These are phyloP conservation scores for Mortierella sp. DNA, from an alignment of 371 early-diverging fungal species.

Conservation along the genomic window DNA sequence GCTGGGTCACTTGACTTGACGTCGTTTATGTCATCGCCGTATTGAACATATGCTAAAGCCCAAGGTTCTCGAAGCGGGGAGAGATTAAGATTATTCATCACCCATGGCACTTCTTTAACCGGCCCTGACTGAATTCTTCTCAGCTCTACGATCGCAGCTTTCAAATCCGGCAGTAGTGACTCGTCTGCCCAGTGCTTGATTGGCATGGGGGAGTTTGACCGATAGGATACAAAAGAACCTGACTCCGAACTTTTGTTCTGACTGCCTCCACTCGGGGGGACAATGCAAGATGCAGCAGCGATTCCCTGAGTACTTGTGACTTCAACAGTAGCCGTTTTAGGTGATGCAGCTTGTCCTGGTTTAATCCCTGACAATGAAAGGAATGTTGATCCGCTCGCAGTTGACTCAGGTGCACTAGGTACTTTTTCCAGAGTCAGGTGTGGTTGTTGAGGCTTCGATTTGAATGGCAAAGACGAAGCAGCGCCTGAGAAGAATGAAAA, in stretches of 20 bases:
- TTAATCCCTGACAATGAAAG: slow-evolving; percentile 43
- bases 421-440: slow-evolving; percentile 25
- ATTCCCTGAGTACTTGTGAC: slow-evolving; percentile 34
- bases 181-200: slow-evolving; percentile 40
- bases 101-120: slow-evolving; percentile 44
- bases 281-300: slow-evolving; percentile 14
- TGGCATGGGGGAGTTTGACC: background rate
- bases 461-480: slow-evolving; percentile 38
- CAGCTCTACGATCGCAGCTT: slow-evolving; percentile 35
- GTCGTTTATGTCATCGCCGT: slow-evolving; percentile 5
- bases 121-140: slow-evolving; percentile 36
- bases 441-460: slow-evolving; percentile 43
- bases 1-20: background rate
- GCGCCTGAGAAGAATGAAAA: slow-evolving; percentile 46
- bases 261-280: background rate
- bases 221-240: background rate
- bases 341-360: slow-evolving; percentile 36
- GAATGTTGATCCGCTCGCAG: slow-evolving; percentile 17
- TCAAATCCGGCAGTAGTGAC: slow-evolving; percentile 34
- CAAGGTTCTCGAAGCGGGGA: slow-evolving; percentile 45
- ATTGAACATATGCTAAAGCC: slow-evolving; percentile 52
- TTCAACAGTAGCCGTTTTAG: slow-evolving; percentile 37
- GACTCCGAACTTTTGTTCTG: background rate
- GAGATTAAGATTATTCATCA: slow-evolving; percentile 16
- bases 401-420: slow-evolving; percentile 20